Conservation (phyloP, 768 basidiomycete genomes). For the Mycena venus region DNA sequence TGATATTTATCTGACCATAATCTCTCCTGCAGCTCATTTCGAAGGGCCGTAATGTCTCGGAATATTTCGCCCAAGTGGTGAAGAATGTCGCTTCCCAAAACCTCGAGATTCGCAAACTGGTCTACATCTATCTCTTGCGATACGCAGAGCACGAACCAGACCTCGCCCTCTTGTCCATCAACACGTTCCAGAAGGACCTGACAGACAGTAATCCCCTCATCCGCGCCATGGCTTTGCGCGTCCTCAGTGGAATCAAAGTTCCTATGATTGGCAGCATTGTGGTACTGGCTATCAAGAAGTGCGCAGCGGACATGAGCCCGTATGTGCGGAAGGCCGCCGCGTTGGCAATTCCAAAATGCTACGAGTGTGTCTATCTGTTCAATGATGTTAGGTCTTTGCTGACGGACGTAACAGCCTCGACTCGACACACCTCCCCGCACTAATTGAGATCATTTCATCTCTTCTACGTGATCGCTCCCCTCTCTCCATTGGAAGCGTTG, state of each 20-base stretch:
- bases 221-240: conserved; percentile 94
- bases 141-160: conserved; percentile 96
- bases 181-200: conserved; percentile 98
- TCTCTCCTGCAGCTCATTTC: conserved; percentile 79
- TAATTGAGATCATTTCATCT: conserved; percentile 76
- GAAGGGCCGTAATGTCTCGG: conserved; percentile 90
- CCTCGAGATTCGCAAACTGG: conserved; percentile 95
- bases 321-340: conserved; percentile 96
- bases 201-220: conserved; percentile 94
- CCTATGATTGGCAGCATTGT: conserved; percentile 90
- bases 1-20: background rate
- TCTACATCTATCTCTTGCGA: conserved; percentile 96
- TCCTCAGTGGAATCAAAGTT: conserved; percentile 92
- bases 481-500: conserved; percentile 88
- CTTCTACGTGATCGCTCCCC: conserved; percentile 84
- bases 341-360: conserved; percentile 88
- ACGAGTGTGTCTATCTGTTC: conserved; percentile 59
- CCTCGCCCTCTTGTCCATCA: conserved; percentile 94
- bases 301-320: conserved; percentile 91
- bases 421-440: conserved; percentile 73
- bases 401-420: conserved; percentile 70
- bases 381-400: background rate
- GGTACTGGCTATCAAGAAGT: conserved; percentile 91
- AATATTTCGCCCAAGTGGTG: conserved; percentile 96
- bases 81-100: conserved; percentile 96